These are phyloP conservation scores for Emergomyces orientalis DNA, from an alignment of 2,329 filamentous ascomycete species.

Conservation along the genomic window DNA sequence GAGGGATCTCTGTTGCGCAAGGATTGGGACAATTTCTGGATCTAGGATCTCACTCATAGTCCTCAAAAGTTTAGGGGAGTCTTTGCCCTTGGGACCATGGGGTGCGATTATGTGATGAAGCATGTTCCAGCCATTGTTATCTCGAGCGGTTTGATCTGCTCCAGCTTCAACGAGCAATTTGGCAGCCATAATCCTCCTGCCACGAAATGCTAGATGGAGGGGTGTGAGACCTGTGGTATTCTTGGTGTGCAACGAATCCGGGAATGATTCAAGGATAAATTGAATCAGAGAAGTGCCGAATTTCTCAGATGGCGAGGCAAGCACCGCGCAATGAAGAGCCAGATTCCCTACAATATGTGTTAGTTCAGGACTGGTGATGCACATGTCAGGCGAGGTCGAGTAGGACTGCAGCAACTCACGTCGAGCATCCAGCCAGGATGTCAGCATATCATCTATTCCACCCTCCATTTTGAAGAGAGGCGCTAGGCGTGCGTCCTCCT, in stretches of 20 bases:
- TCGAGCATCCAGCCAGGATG: constrained; percentile 38
- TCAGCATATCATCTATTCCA: constrained; percentile 55
- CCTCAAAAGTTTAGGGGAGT: background rate
- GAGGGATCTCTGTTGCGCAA: constrained; percentile 12
- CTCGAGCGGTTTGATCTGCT: constrained; percentile 58
- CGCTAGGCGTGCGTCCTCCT: constrained; percentile 53
- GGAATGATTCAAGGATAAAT: constrained; percentile 55
- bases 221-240: constrained; percentile 46
- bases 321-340: constrained; percentile 6
- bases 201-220: constrained; percentile 55
- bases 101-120: constrained; percentile 48
- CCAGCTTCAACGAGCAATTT: constrained; percentile 57
- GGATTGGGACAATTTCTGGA: constrained; percentile 8
- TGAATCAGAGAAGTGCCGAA: constrained; percentile 42
- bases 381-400: background rate
- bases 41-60: constrained; percentile 5
- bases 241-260: constrained; percentile 54
- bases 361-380: background rate
- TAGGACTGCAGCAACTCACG: constrained; percentile 38
- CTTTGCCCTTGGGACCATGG: background rate
- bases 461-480: constrained; percentile 51
- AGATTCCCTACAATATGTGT: background rate
- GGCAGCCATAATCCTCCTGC: constrained; percentile 29
- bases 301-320: constrained; percentile 2
- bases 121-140: constrained; percentile 55